These are phyloP conservation scores for Trichoderma gracile DNA, from an alignment of 2,329 filamentous ascomycete genomes.

Conservation along the genomic window DNA sequence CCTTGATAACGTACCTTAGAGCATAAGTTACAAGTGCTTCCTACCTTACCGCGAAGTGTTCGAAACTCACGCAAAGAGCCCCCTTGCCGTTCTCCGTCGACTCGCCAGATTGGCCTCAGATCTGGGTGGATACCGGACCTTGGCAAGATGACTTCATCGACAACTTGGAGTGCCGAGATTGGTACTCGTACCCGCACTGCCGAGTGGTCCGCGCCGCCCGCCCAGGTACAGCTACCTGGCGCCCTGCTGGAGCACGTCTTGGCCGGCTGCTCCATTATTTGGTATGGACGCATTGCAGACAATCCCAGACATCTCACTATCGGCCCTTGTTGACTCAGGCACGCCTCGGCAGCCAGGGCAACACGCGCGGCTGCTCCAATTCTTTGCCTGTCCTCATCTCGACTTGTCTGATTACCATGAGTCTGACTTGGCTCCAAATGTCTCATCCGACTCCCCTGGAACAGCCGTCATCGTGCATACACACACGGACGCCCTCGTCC, in stretches of 20 bases:
- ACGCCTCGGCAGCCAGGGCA: conserved; percentile 17
- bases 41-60: no score
- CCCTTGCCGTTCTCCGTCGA: neutral
- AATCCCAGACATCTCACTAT: conserved; percentile 2
- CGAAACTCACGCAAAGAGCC: neutral
- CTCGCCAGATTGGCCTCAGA: conserved; percentile 2
- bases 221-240: conserved; percentile 7
- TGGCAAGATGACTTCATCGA: conserved; percentile 12
- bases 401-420: conserved; percentile 1
- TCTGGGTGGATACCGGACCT: neutral
- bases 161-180: conserved; percentile 6
- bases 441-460: neutral
- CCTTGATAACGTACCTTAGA: no score
- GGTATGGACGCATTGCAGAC: no score
- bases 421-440: conserved; percentile 10
- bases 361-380: conserved; percentile 4
- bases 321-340: conserved; percentile 12
- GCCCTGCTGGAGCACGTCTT: neutral
- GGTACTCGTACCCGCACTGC: neutral
- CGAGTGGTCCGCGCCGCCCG: neutral
- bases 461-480: conserved; percentile 15
- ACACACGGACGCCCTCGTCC: no score
- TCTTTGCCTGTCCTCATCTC: neutral
- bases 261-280: no score
- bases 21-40: no score